Percentiles rank a stretch among this genome's conserved stretches.
phyloP scores from a whole-genome alignment of 75 land plant species.

The Ceratopteris richardii region DNA sequence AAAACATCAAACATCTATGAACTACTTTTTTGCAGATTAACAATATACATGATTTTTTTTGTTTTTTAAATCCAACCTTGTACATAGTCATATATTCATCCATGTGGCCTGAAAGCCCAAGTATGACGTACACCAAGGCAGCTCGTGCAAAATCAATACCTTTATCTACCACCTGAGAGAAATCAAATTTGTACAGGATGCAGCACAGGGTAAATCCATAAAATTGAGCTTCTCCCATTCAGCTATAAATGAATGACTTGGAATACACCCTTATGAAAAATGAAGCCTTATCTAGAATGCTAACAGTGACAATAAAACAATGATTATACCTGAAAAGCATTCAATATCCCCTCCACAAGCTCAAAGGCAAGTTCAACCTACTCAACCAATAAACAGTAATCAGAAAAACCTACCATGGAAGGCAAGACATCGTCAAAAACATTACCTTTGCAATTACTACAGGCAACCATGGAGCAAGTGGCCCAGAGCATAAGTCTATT shows the following conservation, averaged over 20 bases:
- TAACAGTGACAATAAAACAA: too few relatives aligned
- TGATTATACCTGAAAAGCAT: conserved; percentile 61
- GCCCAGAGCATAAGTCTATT: conserved; percentile 78
- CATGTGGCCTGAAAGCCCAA: conserved; percentile 85
- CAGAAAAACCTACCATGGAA: too few relatives aligned
- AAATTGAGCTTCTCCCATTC: too few relatives aligned
- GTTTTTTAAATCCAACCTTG: too few relatives aligned
- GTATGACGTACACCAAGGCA: conserved; percentile 68
- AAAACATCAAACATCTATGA: neutral
- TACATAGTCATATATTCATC: conserved; percentile 74
- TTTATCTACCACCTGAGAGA: conserved; percentile 38
- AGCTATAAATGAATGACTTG: too few relatives aligned
- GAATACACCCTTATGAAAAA: too few relatives aligned
- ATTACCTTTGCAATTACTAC: conserved; percentile 75
- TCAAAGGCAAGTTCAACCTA: conserved; percentile 88
- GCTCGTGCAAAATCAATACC: conserved; percentile 62
- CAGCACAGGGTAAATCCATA: too few relatives aligned
- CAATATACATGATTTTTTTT: too few relatives aligned
- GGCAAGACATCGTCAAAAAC: neutral
- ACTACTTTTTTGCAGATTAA: neutral
- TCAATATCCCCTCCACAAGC: conserved; percentile 72
- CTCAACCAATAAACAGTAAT: too few relatives aligned
- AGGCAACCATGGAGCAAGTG: conserved; percentile 75
- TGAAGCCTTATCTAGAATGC: too few relatives aligned
- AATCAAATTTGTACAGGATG: conserved; percentile 5